Evolutionary conservation across 1,284 basidiomycete genomes (phyloP).

Genomic region (Irpex lacteus): DNA sequence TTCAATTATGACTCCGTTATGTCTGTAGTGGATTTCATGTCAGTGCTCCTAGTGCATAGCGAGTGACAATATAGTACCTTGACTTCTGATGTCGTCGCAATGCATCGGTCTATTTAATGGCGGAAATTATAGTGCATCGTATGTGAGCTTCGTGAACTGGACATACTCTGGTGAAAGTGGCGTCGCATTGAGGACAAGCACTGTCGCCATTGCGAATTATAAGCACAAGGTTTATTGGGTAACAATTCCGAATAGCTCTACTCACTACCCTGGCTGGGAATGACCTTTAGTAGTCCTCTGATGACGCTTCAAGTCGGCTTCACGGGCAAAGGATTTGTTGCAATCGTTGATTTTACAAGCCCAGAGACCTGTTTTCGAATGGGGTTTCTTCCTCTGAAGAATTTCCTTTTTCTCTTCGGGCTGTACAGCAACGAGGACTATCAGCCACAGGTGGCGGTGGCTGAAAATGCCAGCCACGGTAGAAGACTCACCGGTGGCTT

Average conservation of each 20-base stretch:
- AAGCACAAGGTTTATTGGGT: conserved; percentile 1
- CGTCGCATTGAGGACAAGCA: conserved; percentile 73
- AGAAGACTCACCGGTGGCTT: conserved; percentile 28
- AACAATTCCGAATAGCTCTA: conserved; percentile 16
- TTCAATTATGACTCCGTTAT: conserved; percentile 67
- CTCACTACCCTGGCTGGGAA: conserved; percentile 68
- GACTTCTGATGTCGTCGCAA: conserved; percentile 43
- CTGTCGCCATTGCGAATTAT: conserved; percentile 32
- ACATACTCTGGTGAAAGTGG: conserved; percentile 71
- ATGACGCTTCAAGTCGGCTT: conserved; percentile 75
- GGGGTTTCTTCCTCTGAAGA: conserved; percentile 45
- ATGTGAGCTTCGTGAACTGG: conserved; percentile 2
- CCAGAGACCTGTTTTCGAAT: conserved; percentile 55
- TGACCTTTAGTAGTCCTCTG: conserved; percentile 74
- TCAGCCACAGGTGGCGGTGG: conserved; percentile 21
- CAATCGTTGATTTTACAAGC: conserved; percentile 76
- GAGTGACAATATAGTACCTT: conserved; percentile 38
- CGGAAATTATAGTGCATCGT: conserved; percentile 5
- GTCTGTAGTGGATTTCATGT: conserved; percentile 36
- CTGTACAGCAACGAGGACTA: conserved; percentile 21
- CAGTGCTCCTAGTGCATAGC: conserved; percentile 5
- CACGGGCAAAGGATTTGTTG: conserved; percentile 73
- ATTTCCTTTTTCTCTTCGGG: conserved; percentile 49
- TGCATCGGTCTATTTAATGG: conserved; percentile 30
- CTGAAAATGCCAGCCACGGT: conserved; percentile 17